A percentile compares a stretch with the other conserved stretches of the same genome.
Evolutionary conservation across 1,284 basidiomycete species (phyloP).

Genomic region (Termitomyces sp.): DNA sequence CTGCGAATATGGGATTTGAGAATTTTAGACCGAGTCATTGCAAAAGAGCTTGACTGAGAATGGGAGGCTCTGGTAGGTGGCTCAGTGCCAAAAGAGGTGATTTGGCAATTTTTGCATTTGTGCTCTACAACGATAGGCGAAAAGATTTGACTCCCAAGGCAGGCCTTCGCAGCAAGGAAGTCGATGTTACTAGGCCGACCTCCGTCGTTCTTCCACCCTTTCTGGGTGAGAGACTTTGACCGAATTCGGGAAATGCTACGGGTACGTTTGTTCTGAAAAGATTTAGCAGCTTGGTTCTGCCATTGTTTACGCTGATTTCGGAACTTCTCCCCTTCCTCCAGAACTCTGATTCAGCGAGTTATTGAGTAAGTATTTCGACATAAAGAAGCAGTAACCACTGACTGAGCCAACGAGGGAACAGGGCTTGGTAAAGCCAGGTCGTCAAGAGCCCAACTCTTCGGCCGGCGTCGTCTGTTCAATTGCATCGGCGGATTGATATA

Average conservation of each 20-base stretch:
- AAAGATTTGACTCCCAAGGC: constrained; percentile 55
- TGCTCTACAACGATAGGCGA: constrained; percentile 42
- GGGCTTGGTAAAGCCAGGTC: constrained; percentile 56
- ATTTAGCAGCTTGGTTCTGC: constrained; percentile 55
- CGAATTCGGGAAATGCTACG: constrained; percentile 58
- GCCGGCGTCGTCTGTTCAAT: constrained; percentile 25
- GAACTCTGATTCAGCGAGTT: constrained; percentile 40
- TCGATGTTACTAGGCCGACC: constrained; percentile 37
- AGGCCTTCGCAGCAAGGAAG: constrained; percentile 54
- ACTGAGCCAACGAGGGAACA: constrained; percentile 58
- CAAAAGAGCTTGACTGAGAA: constrained; percentile 41
- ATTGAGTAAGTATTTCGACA: not conserved
- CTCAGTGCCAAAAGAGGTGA: constrained; percentile 5
- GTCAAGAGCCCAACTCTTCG: constrained; percentile 51
- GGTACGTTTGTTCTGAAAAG: constrained; percentile 59
- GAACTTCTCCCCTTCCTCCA: constrained; percentile 56
- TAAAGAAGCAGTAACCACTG: constrained; percentile 22
- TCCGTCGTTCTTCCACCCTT: constrained; percentile 23
- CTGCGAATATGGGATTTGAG: constrained; percentile 33
- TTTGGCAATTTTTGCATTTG: constrained; percentile 7
- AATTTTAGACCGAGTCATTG: constrained; percentile 40
- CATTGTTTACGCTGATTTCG: constrained; percentile 59
- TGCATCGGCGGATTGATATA: not conserved
- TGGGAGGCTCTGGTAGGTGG: constrained; percentile 21
- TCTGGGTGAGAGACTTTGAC: constrained; percentile 53